A percentile compares a stretch with the other conserved stretches of the same genome.
Evolutionary conservation across 2,329 filamentous ascomycete species (phyloP).

Genomic region (Aspergillus oerlinghausenensis): DNA sequence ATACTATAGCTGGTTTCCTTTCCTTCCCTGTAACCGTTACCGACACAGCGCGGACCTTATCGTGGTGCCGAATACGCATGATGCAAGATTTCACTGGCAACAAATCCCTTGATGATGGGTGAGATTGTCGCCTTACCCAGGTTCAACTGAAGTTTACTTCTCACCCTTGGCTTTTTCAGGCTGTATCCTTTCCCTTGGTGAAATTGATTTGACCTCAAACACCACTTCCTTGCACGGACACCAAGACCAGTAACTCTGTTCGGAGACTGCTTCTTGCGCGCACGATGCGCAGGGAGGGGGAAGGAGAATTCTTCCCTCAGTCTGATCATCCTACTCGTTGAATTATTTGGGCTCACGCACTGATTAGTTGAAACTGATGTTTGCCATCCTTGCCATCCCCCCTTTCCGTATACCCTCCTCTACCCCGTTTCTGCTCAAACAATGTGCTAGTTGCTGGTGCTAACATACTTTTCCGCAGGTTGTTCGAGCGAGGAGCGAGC

Average conservation of each 20-base stretch:
- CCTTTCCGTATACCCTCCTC: slow-evolving; percentile 27
- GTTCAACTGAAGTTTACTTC: slow-evolving; percentile 44
- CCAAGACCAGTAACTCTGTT: slow-evolving; percentile 27
- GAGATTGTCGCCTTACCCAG: slow-evolving; percentile 63
- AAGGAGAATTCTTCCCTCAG: slow-evolving; percentile 20
- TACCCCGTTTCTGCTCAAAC: slow-evolving; percentile 23
- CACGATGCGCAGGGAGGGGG: slow-evolving; percentile 29
- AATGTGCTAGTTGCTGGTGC: slow-evolving; percentile 23
- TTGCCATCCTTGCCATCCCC: slow-evolving; percentile 45
- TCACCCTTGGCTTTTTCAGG: slow-evolving; percentile 50
- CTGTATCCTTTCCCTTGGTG: slow-evolving; percentile 43
- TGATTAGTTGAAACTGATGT: slow-evolving; percentile 38
- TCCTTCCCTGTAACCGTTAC: slow-evolving; percentile 55
- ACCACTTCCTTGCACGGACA: slow-evolving; percentile 25
- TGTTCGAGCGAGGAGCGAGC: slow-evolving; percentile 84
- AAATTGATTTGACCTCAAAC: slow-evolving; percentile 23
- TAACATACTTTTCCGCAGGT: slow-evolving; percentile 51
- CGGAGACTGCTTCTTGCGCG: slow-evolving; percentile 29
- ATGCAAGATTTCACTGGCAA: slow-evolving; percentile 34
- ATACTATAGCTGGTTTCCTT: slow-evolving; percentile 59
- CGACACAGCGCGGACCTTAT: slow-evolving; percentile 36
- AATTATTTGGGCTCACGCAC: slow-evolving; percentile 35
- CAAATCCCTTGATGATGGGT: slow-evolving; percentile 44
- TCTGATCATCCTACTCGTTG: slow-evolving; percentile 33
- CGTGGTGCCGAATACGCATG: slow-evolving; percentile 33